A percentile compares a stretch with the other conserved stretches of the same genome.
Conservation (phyloP, 2,329 filamentous ascomycete genomes). For the Aspergillus fijiensis region DNA sequence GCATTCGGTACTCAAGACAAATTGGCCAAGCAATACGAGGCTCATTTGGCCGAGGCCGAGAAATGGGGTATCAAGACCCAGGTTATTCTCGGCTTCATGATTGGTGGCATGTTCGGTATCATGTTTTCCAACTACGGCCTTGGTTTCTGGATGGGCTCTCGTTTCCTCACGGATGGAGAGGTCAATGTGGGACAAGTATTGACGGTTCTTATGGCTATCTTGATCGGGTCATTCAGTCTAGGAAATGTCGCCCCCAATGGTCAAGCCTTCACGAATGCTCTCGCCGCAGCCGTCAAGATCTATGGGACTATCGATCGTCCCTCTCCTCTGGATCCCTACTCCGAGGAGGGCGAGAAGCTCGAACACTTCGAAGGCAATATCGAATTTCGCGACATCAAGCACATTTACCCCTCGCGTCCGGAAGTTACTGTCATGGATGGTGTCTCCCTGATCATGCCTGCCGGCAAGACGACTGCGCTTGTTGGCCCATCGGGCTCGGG, state of each 20-base stretch:
- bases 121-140: conserved; percentile 85
- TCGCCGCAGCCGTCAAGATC: conserved; percentile 87
- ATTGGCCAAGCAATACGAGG: conserved; percentile 81
- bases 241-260: conserved; percentile 83
- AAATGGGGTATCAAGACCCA: conserved; percentile 76
- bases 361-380: conserved; percentile 74
- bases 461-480: conserved; percentile 87
- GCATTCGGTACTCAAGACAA: conserved; percentile 94
- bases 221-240: conserved; percentile 89
- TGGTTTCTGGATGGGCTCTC: conserved; percentile 83
- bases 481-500: conserved; percentile 93
- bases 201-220: conserved; percentile 83
- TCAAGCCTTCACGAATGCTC: conserved; percentile 79
- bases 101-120: conserved; percentile 78
- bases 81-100: conserved; percentile 70
- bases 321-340: conserved; percentile 79
- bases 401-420: conserved; percentile 91
- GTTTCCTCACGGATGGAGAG: conserved; percentile 67
- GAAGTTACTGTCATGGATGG: conserved; percentile 87
- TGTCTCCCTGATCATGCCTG: conserved; percentile 75
- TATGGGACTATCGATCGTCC: conserved; percentile 87
- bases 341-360: conserved; percentile 68
- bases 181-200: conserved; percentile 69
- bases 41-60: conserved; percentile 70
- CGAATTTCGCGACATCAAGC: conserved; percentile 77